Evolutionary conservation across 116 monocot species (phyloP), one percentile per base, ranked within the genome.

Genomic region (Posidonia oceanica): DNA sequence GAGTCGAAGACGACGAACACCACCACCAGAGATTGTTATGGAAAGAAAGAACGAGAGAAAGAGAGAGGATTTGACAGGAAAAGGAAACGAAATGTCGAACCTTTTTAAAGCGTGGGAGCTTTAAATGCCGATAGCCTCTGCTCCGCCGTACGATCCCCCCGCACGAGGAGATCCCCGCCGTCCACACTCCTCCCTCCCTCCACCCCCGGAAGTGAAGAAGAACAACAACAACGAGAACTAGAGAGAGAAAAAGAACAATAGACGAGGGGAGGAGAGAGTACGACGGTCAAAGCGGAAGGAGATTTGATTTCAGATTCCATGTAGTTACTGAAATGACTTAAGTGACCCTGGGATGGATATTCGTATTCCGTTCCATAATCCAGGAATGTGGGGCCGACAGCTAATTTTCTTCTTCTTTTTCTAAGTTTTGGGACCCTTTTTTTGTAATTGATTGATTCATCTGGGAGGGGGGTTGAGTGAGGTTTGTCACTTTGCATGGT

Each of bases 101-200:
- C 54, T 23, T 29, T 23, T n/a, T n/a, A 13, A 39, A 20, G 29
- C 5, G 37, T 13, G 22, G 10, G 37, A n/a, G 57, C 57, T 51
- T 39, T 8, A 56, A 57, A 22, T 44, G 39, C 55, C 70, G 72
- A 61, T 23, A 71, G 58, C 4, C 16, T 18, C 60, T 17, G 39
- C 4, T 13, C n/a, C 59, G 44, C 61, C 61, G 71, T 22, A 71
- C 71, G 71, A 61, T 44, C 61, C 36, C 36, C 61, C 56, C 60
- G 20, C 42, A 29, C 71, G 72, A 62, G 72, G 59, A 59, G 61
- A 72, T 61, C 72, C 21, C 61, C 61, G 60, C 72, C 72, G 72
- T 61, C 71, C 61, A 51, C 36, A 14, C 6, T 14, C 41, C 20
- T 4, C 60, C 3, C 2, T 41, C 4, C 39, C 14, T 17, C 22